Evolutionary conservation across 2,329 filamentous ascomycete genomes (phyloP), one percentile per base, ranked within the genome.

Genomic region (Diaporthe velutina): DNA sequence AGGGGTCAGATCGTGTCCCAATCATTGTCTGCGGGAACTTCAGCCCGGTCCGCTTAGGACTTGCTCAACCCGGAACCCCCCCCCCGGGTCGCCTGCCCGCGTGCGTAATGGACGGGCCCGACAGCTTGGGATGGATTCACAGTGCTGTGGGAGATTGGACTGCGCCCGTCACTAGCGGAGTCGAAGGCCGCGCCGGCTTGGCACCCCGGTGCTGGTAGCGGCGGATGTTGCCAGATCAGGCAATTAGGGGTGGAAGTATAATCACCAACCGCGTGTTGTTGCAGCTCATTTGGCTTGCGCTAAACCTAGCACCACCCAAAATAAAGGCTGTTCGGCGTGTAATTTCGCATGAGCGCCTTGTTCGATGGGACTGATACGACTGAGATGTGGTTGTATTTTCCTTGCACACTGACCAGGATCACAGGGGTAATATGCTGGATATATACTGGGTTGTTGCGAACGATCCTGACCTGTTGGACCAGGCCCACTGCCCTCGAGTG

Each of bases 91-190:
- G 45, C 45, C 40, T 67, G 57, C 66, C 50, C 15, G 55, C 35
- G 45, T 58, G 71, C 55, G 70, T 70, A 66, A 71, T 48, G 48
- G 35, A 58, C 60, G 57, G 50, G 38, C 74, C 74, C 74, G 74
- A 72, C 72, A 74, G 67, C 71, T 64, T 72, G 74, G 74, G 71
- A 71, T 57, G 13, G 50, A 54, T 67, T 38, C 25, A 22, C 38
- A 64, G 30, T 64, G 33, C 19, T 30, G 42, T 73, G 70, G 57
- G 66, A 75, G 58, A 74, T 75, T 74, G 40, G 67, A 38, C 40
- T 74, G 54, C 30, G 19, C 40, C 55, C 68, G 54, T 42, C 30
- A 60, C n/a, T 28, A 42, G 74, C 38, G 67, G 70, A 57, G 58
- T 55, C 60, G 45, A 38, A 67, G 48, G 40, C 58, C 58, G 57